Conservation (phyloP, 2,329 filamentous ascomycete genomes). For the Scleromitrula shiraiana region DNA sequence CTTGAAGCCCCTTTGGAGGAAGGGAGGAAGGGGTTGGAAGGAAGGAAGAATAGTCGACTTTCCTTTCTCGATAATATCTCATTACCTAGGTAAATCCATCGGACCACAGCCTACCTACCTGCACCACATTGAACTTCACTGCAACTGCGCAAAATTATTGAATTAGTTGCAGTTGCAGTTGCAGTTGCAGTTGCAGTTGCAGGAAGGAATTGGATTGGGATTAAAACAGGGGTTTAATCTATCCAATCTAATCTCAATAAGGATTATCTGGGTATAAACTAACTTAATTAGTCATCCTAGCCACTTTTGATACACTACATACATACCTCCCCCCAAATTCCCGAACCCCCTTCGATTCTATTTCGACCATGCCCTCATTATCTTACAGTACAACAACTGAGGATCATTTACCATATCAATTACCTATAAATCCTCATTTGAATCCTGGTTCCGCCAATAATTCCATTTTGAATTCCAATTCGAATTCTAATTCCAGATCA, state of each 20-base stretch:
- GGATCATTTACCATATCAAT: constrained; percentile 4
- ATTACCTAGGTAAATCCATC: too few relatives aligned
- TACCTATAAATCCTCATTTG: not conserved
- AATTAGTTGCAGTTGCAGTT: too few relatives aligned
- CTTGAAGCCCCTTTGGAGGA: too few relatives aligned
- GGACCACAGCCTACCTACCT: too few relatives aligned
- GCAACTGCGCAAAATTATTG: too few relatives aligned
- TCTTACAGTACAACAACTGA: constrained; percentile 10
- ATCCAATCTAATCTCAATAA: not conserved
- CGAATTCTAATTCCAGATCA: constrained; percentile 3
- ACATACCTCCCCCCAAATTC: constrained; percentile 3
- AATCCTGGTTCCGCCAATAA: not conserved
- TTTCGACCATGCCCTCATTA: constrained; percentile 8
- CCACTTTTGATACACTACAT: constrained; percentile 6
- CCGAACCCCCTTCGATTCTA: constrained; percentile 6
- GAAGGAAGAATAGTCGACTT: too few relatives aligned
- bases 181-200: too few relatives aligned
- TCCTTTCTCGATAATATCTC: too few relatives aligned
- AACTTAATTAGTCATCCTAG: constrained; percentile 5
- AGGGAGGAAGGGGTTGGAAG: too few relatives aligned
- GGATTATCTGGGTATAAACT: not conserved
- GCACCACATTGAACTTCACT: too few relatives aligned
- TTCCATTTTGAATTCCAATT: not conserved
- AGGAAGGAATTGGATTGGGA: too few relatives aligned
- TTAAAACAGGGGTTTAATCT: not conserved